Conservation (phyloP, 176 grass and related monocot species). For the Secale cereale region DNA sequence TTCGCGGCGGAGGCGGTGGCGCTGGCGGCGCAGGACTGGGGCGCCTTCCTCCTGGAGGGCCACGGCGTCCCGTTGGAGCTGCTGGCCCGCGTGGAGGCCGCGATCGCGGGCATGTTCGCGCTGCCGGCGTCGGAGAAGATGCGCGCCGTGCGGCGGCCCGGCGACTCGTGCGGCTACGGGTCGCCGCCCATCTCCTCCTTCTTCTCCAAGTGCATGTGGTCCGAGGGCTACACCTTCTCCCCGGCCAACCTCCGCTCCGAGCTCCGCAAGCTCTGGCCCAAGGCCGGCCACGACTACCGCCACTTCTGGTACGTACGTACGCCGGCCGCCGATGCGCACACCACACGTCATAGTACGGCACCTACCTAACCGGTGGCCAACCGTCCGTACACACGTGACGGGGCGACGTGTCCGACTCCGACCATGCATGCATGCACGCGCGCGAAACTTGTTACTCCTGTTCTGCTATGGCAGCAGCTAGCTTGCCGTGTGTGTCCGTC, state of each 20-base stretch:
- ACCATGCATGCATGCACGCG: conserved; percentile 12
- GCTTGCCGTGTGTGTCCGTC: not conserved
- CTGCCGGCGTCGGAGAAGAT: conserved; percentile 70
- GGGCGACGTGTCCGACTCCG: not conserved
- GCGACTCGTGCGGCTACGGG: conserved; percentile 72
- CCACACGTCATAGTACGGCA: not conserved
- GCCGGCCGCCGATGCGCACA: not conserved
- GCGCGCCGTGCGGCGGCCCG: conserved; percentile 50
- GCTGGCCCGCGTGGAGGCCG: conserved; percentile 54
- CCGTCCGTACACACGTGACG: not conserved
- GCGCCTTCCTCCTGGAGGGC: conserved; percentile 69
- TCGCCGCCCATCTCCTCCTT: conserved; percentile 92
- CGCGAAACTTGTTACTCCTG: not conserved
- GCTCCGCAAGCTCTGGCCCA: conserved; percentile 88
- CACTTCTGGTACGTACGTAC: conserved; percentile 77
- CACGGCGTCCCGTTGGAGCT: conserved; percentile 46
- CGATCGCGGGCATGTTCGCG: conserved; percentile 66
- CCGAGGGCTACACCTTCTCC: conserved; percentile 94
- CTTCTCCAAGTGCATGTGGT: conserved; percentile 99
- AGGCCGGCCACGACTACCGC: conserved; percentile 52
- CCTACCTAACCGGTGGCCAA: not conserved
- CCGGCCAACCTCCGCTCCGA: conserved; percentile 54
- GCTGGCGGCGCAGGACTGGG: conserved; percentile 72
- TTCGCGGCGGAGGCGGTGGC: conserved; percentile 5
- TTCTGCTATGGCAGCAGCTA: not conserved